Base-by-base conservation (phyloP, 805 yeast species). In the Wickerhamomyces sydowiorum region DNA sequence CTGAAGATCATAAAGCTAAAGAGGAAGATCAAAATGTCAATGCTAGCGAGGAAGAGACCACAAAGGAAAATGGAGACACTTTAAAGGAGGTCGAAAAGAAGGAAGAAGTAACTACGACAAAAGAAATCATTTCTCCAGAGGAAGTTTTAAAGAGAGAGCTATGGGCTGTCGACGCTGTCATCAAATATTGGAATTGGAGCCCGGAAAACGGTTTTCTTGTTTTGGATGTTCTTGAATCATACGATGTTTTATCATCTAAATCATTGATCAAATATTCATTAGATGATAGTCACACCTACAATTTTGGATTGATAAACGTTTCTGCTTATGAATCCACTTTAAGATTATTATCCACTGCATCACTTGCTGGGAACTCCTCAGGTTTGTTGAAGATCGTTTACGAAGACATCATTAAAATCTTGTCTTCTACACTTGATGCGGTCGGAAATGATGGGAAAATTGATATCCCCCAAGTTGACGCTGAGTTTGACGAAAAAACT, bases 181-280 rank as follows among this genome's bases (percentile, higher is more conserved):
- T 85, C 30, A 65, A 75, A 37, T 78, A 74, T 53, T 85, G 95
- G 93, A 70, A 72, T 43, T 65, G 68, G 36, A 78, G 80, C 44
- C 82, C 85, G 1, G 75, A 80, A 53, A 76, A 78, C 40, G 93
- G 86, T 1, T 76, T 69, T 42, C 64, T 82, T 44, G 74, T 83
- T 10, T 58, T 78, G 32, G 80, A 76, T 47, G 70, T 74, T 40
- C 64, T 83, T 45, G 66, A 69, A 41, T 64, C 67, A 21, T 66
- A 66, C 39, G 72, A 67, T 3, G 57, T 81, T 19, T 51, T 82
- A 4, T 49, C 64, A 5, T 57, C 72, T 3, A 49, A 50, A 18
- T 60, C 72, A n/a, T 56, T 77, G 31, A 57, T 78, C 28, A 57
- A 67, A 32, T 69, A 67, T 45, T 56, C 78, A 6, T 67, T 77